phyloP scores from a whole-genome alignment of 257 asterid genomes.

The Solanum sparsipilum region DNA sequence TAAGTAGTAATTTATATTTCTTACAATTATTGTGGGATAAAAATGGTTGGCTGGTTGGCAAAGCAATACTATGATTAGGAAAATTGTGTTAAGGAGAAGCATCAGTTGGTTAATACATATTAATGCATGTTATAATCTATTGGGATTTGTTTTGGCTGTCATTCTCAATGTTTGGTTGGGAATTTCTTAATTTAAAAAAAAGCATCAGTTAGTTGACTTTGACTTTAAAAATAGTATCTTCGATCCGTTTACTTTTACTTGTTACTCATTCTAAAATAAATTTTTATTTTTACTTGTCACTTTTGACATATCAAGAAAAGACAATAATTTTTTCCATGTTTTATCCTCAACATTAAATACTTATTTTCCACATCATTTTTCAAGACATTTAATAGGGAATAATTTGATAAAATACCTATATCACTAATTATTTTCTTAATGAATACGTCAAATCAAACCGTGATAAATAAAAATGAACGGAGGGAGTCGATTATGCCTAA shows the following conservation, averaged over 20 bases:
- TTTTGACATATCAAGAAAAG: too few relatives aligned
- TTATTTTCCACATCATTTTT: too few relatives aligned
- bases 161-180: neutral
- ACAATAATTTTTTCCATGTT: too few relatives aligned
- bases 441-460: accelerated
- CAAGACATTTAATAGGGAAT: neutral
- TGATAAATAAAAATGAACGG: too few relatives aligned
- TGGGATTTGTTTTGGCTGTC: neutral
- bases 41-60: neutral
- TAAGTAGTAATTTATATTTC: neutral
- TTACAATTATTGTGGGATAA: neutral
- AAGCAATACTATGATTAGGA: neutral
- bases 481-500: too few relatives aligned
- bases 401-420: accelerated
- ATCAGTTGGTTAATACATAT: neutral
- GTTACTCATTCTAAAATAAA: too few relatives aligned
- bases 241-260: too few relatives aligned
- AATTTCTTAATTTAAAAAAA: neutral
- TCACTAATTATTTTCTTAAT: too few relatives aligned
- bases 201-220: neutral
- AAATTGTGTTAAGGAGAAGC: neutral
- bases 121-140: neutral
- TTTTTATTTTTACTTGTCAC: too few relatives aligned
- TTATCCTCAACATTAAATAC: too few relatives aligned
- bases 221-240: neutral